Evolutionary conservation across 306 rosid genomes (phyloP).

Genomic region (Citrullus amarus): DNA sequence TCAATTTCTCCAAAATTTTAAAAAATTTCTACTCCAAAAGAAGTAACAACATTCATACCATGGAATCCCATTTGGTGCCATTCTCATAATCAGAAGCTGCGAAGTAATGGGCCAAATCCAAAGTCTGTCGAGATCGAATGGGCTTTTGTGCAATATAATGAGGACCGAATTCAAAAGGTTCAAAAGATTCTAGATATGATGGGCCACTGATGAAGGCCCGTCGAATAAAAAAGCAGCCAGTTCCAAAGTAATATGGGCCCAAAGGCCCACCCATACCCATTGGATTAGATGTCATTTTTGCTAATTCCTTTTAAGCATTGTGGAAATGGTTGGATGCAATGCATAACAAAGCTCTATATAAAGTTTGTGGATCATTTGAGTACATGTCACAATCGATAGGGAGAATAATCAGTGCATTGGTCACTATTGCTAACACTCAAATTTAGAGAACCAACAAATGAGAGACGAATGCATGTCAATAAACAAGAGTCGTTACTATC

Average conservation of each 20-base stretch:
- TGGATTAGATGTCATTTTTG: constrained; percentile 2
- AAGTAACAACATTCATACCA: background rate
- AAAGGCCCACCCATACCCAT: constrained; percentile 15
- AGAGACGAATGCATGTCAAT: too few species aligned
- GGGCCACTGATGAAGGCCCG: constrained; percentile 27
- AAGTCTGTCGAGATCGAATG: constrained; percentile 6
- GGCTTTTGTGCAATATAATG: constrained; percentile 5
- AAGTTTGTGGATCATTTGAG: constrained; percentile 28
- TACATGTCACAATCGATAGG: constrained; percentile 24
- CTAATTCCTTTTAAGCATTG: background rate
- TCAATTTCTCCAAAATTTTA: background rate
- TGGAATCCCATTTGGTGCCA: constrained; percentile 18
- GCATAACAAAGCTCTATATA: constrained; percentile 18
- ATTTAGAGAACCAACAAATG: too few species aligned
- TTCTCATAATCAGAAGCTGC: constrained; percentile 20
- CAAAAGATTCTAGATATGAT: background rate
- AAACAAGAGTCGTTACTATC: too few species aligned
- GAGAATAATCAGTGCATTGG: constrained; percentile 25
- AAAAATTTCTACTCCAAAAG: too few species aligned
- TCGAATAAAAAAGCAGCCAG: constrained; percentile 7
- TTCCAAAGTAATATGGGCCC: constrained; percentile 19
- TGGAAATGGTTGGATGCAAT: constrained; percentile 20
- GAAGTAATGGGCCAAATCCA: constrained; percentile 16
- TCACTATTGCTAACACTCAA: constrained; percentile 26
- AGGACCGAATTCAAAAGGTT: constrained; percentile 11